Percentiles rank a stretch among this genome's conserved stretches.
Evolutionary conservation across 2,329 filamentous ascomycete genomes (phyloP).

Genomic region (Cladosporium sp.): DNA sequence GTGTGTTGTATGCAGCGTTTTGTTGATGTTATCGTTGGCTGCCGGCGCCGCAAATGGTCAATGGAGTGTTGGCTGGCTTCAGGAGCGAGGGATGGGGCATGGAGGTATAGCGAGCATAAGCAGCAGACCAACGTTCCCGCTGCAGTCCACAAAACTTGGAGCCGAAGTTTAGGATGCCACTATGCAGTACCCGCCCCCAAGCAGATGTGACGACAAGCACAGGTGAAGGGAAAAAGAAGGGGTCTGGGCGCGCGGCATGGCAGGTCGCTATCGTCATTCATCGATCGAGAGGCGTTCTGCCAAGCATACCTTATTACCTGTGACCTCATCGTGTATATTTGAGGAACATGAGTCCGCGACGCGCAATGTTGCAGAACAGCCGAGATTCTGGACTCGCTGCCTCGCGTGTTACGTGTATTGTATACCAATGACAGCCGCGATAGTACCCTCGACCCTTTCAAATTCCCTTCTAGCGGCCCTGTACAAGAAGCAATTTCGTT

Average conservation of each 20-base stretch:
- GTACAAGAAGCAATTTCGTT: too few relatives aligned
- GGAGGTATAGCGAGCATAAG: background rate
- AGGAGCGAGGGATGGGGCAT: background rate
- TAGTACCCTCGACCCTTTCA: too few relatives aligned
- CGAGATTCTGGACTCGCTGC: too few relatives aligned
- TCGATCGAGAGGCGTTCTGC: background rate
- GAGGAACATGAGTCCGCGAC: too few relatives aligned
- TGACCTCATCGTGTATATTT: background rate
- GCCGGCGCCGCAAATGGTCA: background rate
- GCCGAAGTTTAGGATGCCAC: background rate
- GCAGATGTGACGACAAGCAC: background rate
- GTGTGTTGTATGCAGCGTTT: background rate
- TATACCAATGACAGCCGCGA: too few relatives aligned
- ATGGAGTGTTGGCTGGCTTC: background rate
- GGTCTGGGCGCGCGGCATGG: background rate
- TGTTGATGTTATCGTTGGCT: background rate
- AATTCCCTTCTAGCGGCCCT: too few relatives aligned
- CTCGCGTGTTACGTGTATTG: too few relatives aligned
- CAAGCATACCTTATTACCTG: background rate
- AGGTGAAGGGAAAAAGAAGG: background rate
- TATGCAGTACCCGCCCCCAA: background rate
- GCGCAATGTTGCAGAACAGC: too few relatives aligned
- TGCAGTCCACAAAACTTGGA: conserved; percentile 5
- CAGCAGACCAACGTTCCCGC: background rate
- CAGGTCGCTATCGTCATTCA: background rate